Base-by-base conservation (phyloP, 1,284 basidiomycete species). In the Peniophora sp. region DNA sequence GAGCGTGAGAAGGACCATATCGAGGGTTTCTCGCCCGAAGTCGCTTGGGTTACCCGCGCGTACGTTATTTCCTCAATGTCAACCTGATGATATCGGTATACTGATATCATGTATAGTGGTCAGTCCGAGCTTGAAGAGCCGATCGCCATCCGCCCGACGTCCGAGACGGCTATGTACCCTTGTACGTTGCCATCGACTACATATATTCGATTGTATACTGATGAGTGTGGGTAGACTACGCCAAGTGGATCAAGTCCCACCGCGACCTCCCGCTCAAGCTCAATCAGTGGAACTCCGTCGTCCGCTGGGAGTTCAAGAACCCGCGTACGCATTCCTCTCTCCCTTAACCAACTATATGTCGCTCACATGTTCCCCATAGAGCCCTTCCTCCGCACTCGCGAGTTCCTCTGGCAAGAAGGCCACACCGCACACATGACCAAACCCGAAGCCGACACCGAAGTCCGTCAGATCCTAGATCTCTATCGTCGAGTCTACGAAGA, bases 241-340 rank as follows among this genome's bases (percentile, higher is more conserved):
- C 93, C 53, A 97, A 97, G 73, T 99, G 96, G 96, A 95, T 99
- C 69, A 91, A 95, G 67, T 92, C 88, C 58, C 89, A 99, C 70
- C 91, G 96, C 59, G 96, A 99, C 68, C 85, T 99, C 49, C 96
- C 96, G 5, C 75, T 99, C 61, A 97, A 96, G 70, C 79, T 99
- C 52, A 99, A 99, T 73, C 92, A 98, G 69, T 99, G 96, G 96
- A 98, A 98, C 75, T 93, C 85, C 59, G 95, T 99, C 62, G 96
- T 99, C 24, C 87, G 96, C 56, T 99, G 96, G 96, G 96, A 99
- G 70, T 99, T 99, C 79, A 99, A 99, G 75, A 97, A 96, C 69
- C 97, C 96, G 50, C 93, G 86, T 88, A 58, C 60, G 71, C n/a
- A n/a, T n/a, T n/a, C n/a, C n/a, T 63, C 24, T 27, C 43, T 34